phyloP scores from a whole-genome alignment of 2,329 filamentous ascomycete genomes.

The Ceratocystis papillata region DNA sequence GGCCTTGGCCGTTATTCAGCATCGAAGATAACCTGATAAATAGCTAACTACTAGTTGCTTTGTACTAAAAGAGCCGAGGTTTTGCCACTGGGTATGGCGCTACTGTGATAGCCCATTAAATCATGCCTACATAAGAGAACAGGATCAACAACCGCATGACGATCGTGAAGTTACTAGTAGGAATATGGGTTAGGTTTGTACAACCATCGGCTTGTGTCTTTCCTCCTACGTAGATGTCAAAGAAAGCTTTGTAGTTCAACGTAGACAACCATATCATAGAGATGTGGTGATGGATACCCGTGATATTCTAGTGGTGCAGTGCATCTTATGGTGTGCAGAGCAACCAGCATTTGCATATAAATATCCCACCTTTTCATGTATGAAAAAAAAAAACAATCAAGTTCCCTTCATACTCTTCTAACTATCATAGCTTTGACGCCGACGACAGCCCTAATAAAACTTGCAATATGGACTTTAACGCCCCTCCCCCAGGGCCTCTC shows the following conservation, averaged over 20 bases:
- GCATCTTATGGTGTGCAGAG: background rate
- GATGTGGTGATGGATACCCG: too few relatives aligned
- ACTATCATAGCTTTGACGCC: background rate
- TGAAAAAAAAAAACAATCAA: background rate
- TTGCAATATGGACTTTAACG: background rate
- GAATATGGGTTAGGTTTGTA: background rate
- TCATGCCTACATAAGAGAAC: background rate
- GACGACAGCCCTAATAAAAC: too few relatives aligned
- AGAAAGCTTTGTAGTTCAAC: too few relatives aligned
- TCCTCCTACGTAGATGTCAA: too few relatives aligned
- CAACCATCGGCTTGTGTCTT: background rate
- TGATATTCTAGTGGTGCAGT: too few relatives aligned
- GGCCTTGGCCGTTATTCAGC: too few relatives aligned
- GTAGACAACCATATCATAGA: too few relatives aligned
- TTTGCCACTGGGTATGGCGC: too few relatives aligned
- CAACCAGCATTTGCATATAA: background rate
- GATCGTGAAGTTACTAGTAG: background rate
- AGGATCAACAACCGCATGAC: background rate
- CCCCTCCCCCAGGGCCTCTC: background rate
- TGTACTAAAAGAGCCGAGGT: too few relatives aligned
- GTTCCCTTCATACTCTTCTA: background rate
- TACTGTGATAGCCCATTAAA: too few relatives aligned
- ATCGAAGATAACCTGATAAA: too few relatives aligned
- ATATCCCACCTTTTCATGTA: background rate
- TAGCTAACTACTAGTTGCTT: too few relatives aligned